A percentile compares a stretch with the other conserved stretches of the same genome.
phyloP scores from a whole-genome alignment of 495 filamentous ascomycete species.

The Amniculicola lignicola region DNA sequence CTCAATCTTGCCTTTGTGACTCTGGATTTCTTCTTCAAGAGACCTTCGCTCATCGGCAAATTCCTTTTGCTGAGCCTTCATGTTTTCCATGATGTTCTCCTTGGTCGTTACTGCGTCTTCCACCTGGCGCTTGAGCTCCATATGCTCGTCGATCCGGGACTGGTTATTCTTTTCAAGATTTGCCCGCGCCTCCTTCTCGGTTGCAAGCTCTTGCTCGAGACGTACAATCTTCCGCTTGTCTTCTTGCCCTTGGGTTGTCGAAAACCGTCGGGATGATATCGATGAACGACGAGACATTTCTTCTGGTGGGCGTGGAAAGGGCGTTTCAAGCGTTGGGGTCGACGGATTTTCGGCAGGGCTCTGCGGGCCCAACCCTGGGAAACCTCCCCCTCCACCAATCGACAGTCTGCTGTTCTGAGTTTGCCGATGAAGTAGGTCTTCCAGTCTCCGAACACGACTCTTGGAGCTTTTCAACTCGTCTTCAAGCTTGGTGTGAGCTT shows the following conservation, averaged over 20 bases:
- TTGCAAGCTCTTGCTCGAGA: conserved; percentile 73
- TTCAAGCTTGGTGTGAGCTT: conserved; percentile 76
- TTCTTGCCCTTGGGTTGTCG: conserved; percentile 62
- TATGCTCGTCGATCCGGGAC: conserved; percentile 55
- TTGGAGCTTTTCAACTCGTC: conserved; percentile 82
- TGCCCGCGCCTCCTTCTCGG: conserved; percentile 53
- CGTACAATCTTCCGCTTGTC: conserved; percentile 67
- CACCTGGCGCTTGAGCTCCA: conserved; percentile 64
- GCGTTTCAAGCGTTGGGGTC: conserved; percentile 42
- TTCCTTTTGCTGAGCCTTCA: conserved; percentile 85
- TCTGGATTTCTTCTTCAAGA: conserved; percentile 73
- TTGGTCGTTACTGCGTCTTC: conserved; percentile 89
- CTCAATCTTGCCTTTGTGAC: conserved; percentile 71
- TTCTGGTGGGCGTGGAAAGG: conserved; percentile 47
- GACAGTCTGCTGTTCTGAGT: conserved; percentile 67
- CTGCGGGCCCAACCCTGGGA: conserved; percentile 43
- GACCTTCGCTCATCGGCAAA: conserved; percentile 79
- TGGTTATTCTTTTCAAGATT: conserved; percentile 59
- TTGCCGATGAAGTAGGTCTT: conserved; percentile 89
- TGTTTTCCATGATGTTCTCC: conserved; percentile 87
- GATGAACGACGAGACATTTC: conserved; percentile 60
- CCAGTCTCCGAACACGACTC: conserved; percentile 84
- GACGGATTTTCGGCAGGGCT: conserved; percentile 42
- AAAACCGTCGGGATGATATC: conserved; percentile 62
- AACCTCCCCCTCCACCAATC: conserved; percentile 65